phyloP scores from a whole-genome alignment of 208 protist genomes.

The Balamuthia mandrillaris region DNA sequence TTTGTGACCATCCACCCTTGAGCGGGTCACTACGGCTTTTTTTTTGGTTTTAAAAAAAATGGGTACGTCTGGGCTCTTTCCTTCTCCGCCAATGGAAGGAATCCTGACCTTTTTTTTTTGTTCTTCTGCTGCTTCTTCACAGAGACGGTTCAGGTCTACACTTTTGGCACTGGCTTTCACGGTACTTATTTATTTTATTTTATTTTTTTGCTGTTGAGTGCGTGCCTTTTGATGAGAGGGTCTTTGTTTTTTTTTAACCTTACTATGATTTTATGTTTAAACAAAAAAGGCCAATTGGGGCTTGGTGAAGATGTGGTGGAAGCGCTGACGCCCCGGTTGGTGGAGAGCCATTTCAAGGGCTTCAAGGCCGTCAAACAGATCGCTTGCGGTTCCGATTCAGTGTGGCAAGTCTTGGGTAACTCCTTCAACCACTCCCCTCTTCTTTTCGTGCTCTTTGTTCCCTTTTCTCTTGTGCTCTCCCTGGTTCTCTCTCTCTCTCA shows the following conservation, averaged over 20 bases:
- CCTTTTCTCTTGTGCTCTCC: not conserved
- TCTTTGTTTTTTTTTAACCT: not conserved
- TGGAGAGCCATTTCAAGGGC: not conserved
- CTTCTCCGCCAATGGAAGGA: no score
- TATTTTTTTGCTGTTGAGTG: not conserved
- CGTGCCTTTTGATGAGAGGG: not conserved
- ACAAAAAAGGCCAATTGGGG: not conserved
- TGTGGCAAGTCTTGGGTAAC: not conserved
- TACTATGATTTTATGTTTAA: not conserved
- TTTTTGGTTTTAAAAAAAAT: no score
- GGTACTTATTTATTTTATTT: not conserved
- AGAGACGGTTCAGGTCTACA: not conserved
- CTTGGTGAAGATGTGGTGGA: not conserved
- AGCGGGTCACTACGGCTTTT: no score
- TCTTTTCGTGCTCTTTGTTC: not conserved
- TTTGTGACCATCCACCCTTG: no score
- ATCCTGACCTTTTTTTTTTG: no score
- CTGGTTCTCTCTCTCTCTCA: not conserved
- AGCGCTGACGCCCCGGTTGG: not conserved
- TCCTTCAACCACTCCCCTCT: not conserved
- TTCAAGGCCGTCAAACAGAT: not conserved
- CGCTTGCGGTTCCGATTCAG: not conserved
- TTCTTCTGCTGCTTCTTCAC: no score
- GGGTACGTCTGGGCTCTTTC: no score
- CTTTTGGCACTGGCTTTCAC: not conserved